Base-by-base conservation (phyloP, 2,329 filamentous ascomycete genomes). In the Ceratocystis papillata region DNA sequence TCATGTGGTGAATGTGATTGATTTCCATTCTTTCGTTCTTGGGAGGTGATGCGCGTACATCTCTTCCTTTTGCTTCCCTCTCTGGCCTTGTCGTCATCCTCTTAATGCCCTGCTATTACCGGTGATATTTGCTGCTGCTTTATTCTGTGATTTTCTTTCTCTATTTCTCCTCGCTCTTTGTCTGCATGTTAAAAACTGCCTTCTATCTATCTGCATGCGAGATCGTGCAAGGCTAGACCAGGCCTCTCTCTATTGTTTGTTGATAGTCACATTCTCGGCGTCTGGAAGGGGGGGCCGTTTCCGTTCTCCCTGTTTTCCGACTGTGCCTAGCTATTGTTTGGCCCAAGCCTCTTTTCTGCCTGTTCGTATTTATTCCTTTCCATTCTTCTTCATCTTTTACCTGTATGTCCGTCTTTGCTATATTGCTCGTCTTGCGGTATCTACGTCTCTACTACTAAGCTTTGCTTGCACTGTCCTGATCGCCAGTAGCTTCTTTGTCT, bases 291-390 rank as follows among this genome's bases (percentile, higher is more conserved):
- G 37, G 12, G 37, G 46, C 20, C 46, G 48, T 50, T 22, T 20
- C 22, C 48, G n/a, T 50, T 57, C 53, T 57, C 53, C 48, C 53
- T 57, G 53, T 30, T 57, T 22, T 57, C 53, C 30, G 53, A 28
- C 53, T 30, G 53, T 30, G 53, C 28, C 15, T n/a, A 5, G 37
- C 12, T n/a, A n/a, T 20, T 6, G 55, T 59, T 37, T 37, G 28
- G 55, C 28, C 17, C 28, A 59, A 59, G 55, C 55, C 55, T 37
- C 55, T n/a, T 37, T 59, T 59, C 15, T 30, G 10, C 5, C 22
- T 25, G 22, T 6, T 15, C 33, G 17, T 59, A 8, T 59, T 37
- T 33, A 4, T 37, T 59, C 15, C 8, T 10, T 59, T 20, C 55
- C 7, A 22, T 20, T n/a, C 3, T n/a, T n/a, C 28, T 59, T 30